Base-by-base conservation (phyloP, 1,139 yeast species). In the Geotrichum siamense region DNA sequence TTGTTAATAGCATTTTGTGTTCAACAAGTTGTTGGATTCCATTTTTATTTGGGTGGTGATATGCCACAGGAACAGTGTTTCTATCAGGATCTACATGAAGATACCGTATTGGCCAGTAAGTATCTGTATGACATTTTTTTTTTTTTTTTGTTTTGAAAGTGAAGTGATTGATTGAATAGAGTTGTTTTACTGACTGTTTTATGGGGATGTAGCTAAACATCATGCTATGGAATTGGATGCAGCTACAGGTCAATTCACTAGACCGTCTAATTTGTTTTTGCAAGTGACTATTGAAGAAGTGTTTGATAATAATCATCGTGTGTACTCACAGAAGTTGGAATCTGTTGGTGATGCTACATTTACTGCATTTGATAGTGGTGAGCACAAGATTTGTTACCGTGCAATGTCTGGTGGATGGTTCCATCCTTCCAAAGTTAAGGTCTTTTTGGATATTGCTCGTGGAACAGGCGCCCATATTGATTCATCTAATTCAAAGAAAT, bases 361-460 rank as follows among this genome's bases (percentile, higher is more conserved):
- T 63, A 74, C 78, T 25, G 81, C 89, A 1, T 67, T 77, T 39
- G 86, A 78, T 40, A 69, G 78, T 28, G 93, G 93, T 36, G 84
- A 79, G 57, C 91, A 82, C 65, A 68, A 75, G 55, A 72, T 82
- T 39, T 82, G 93, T 63, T 69, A 81, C 55, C 77, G 79, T 47
- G 82, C 86, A 3, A 72, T 76, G 52, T 70, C 76, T 29, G 74
- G 74, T 51, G 78, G 78, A 48, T 78, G 77, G 85, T 71, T 70
- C 62, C 69, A 67, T 46, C 66, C 61, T 60, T 69, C 59, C 51
- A 75, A 62, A 57, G 78, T 64, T 48, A 74, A 69, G 61, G 64
- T 76, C 51, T 73, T 58, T 52, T 59, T 70, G 41, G 74, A 70
- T 54, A 61, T 76, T 51, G 71, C 69, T 22, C 65, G 78, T 32